phyloP scores from a whole-genome alignment of 1,139 yeast species.

The Yamadazyma triangularis region DNA sequence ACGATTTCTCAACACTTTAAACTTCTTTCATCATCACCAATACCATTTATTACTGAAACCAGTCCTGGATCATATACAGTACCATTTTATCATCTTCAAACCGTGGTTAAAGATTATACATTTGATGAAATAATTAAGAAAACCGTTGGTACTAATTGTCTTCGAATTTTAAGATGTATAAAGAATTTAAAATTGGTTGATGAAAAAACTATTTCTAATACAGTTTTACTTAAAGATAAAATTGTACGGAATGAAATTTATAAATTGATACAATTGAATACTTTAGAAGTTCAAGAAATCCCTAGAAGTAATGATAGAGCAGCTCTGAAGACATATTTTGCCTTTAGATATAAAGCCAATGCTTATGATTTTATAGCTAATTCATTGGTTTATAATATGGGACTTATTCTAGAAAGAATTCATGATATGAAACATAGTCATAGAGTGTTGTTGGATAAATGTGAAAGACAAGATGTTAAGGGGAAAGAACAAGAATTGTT shows the following conservation, averaged over 20 bases:
- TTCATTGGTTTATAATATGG: conserved; percentile 45
- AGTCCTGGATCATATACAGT: conserved; percentile 40
- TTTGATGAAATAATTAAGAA: conserved; percentile 60
- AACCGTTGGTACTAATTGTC: conserved; percentile 54
- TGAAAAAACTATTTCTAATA: conserved; percentile 75
- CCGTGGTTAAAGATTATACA: conserved; percentile 47
- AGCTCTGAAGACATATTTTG: conserved; percentile 80
- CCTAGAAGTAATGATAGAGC: conserved; percentile 92
- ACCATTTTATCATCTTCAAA: conserved; percentile 39
- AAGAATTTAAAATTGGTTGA: conserved; percentile 68
- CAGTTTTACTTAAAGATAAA: conserved; percentile 71
- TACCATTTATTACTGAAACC: conserved; percentile 44
- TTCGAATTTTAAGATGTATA: conserved; percentile 64
- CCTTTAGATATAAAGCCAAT: conserved; percentile 69
- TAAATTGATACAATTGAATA: conserved; percentile 51
- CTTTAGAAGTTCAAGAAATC: conserved; percentile 80
- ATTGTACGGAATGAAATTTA: conserved; percentile 66
- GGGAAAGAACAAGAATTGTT: conserved; percentile 76
- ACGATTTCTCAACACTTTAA: conserved; percentile 43
- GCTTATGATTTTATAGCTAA: conserved; percentile 47
- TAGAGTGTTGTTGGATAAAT: conserved; percentile 66
- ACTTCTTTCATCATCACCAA: conserved; percentile 38
- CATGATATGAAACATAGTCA: conserved; percentile 58
- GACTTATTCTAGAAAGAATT: conserved; percentile 54
- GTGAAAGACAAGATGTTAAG: conserved; percentile 85